A percentile compares a stretch with the other conserved stretches of the same genome.
Conservation (phyloP, 768 basidiomycete species). For the Pleurotus pulmonarius region DNA sequence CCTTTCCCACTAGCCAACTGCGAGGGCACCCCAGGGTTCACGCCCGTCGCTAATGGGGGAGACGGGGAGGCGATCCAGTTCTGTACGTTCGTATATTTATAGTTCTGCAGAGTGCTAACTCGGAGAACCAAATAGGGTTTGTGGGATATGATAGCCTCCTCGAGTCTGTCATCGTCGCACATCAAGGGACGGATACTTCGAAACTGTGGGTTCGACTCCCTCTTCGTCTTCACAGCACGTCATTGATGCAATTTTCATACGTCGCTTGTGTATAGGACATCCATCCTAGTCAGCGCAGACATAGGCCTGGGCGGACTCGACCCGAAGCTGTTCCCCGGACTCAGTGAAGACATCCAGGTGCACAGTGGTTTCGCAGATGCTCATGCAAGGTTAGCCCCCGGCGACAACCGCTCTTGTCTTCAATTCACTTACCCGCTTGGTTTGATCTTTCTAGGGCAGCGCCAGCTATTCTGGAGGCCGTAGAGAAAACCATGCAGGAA, state of each 20-base stretch:
- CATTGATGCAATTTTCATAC: background rate
- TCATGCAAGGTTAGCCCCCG: conserved; percentile 35
- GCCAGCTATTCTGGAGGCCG: conserved; percentile 35
- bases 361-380: conserved; percentile 42
- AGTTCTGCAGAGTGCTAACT: background rate
- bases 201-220: conserved; percentile 26
- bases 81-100: conserved; percentile 23
- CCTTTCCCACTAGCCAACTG: conserved; percentile 4
- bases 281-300: conserved; percentile 35
- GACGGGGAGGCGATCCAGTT: conserved; percentile 34
- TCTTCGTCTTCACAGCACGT: background rate
- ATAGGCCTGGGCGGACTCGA: conserved; percentile 28
- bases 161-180: conserved; percentile 36
- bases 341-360: conserved; percentile 32
- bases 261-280: conserved; percentile 19
- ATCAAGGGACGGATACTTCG: conserved; percentile 37
- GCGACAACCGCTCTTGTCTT: conserved; percentile 36
- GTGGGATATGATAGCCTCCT: conserved; percentile 28
- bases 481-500: conserved; percentile 28
- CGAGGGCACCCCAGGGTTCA: conserved; percentile 16
- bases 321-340: conserved; percentile 40
- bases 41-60: conserved; percentile 41
- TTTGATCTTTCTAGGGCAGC: conserved; percentile 32
- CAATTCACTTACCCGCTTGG: conserved; percentile 20
- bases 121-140: conserved; percentile 12